Base-by-base conservation (phyloP, 2,329 filamentous ascomycete species). In the Chaetomium olivaceum region DNA sequence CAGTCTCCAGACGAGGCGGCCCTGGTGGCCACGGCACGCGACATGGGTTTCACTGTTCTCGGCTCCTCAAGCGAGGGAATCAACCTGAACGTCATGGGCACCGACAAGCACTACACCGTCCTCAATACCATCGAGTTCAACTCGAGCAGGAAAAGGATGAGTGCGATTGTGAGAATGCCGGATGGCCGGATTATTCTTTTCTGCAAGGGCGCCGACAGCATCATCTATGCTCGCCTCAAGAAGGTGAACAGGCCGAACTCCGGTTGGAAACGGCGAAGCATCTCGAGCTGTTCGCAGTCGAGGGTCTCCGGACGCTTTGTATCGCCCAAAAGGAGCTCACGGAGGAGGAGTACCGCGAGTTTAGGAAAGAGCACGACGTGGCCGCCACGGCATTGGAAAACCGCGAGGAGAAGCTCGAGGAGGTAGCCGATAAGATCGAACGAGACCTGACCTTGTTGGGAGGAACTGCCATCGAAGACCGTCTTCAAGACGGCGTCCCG, bases 71-170 rank as follows among this genome's bases (percentile, higher is more conserved):
- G 87, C 46, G 91, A 96, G 68, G 91, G 92, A 61, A 90, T 99
- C 68, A 87, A 91, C 61, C 75, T 99, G 62, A 97, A 97, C 70
- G 84, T 96, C 7, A 86, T 96, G 81, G 96, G 95, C 58, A 85
- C 93, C 73, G 93, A 98, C 71, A 86, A 88, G 56, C 88, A 90
- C 68, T 99, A 95, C 76, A 89, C 88, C 19, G 90, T 99, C 36
- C 85, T 99, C 57, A 98, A 97, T 78, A 97, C 91, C 0, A 89
- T 99, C 46, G 95, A 99, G 76, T 99, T 99, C 82, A 98, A 98
- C 77, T 98, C 94, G 0, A 93, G 90, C 52, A 87, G 95, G 73
- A 99, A 99, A 80, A 88, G 95, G 71, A 99, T 99, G 95, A 98
- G 93, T 78, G 92, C 93, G 2, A 97, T 99, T 71, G 89, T 99